Conservation (phyloP, 2,329 filamentous ascomycete genomes). For the Colletotrichum agaves region DNA sequence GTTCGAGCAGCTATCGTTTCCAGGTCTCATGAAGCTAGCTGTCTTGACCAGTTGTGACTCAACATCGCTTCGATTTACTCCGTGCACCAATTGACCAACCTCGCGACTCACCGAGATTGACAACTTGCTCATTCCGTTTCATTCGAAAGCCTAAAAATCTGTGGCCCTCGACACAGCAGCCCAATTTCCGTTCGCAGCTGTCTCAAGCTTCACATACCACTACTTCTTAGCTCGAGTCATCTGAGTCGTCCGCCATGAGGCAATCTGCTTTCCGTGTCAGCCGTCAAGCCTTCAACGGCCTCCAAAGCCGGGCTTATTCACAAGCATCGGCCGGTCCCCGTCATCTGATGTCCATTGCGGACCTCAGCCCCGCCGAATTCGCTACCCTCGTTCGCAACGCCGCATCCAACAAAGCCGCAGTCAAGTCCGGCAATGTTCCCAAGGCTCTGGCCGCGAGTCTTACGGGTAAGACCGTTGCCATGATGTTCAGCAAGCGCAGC, state of each 20-base stretch:
- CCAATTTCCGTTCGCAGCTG: neutral
- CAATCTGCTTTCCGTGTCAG: constrained; percentile 47
- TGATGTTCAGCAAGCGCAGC: constrained; percentile 97
- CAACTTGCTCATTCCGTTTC: neutral
- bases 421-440: constrained; percentile 76
- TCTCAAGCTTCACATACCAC: constrained; percentile 14
- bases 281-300: constrained; percentile 47
- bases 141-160: neutral
- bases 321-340: constrained; percentile 63
- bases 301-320: constrained; percentile 58
- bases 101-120: constrained; percentile 7
- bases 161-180: neutral
- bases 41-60: constrained; percentile 27
- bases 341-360: constrained; percentile 91
- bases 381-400: constrained; percentile 86
- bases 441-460: constrained; percentile 70
- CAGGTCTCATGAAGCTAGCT: constrained; percentile 23
- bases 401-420: constrained; percentile 76
- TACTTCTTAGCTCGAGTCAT: neutral
- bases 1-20: constrained; percentile 9
- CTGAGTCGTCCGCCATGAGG: constrained; percentile 46
- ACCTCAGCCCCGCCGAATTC: constrained; percentile 84
- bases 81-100: constrained; percentile 20
- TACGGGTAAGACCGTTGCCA: constrained; percentile 83
- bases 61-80: neutral